Percentiles rank a stretch among this genome's conserved stretches.
These are phyloP conservation scores for Inga leiocalycina DNA, from an alignment of 306 rosid species.

Conservation along the genomic window DNA sequence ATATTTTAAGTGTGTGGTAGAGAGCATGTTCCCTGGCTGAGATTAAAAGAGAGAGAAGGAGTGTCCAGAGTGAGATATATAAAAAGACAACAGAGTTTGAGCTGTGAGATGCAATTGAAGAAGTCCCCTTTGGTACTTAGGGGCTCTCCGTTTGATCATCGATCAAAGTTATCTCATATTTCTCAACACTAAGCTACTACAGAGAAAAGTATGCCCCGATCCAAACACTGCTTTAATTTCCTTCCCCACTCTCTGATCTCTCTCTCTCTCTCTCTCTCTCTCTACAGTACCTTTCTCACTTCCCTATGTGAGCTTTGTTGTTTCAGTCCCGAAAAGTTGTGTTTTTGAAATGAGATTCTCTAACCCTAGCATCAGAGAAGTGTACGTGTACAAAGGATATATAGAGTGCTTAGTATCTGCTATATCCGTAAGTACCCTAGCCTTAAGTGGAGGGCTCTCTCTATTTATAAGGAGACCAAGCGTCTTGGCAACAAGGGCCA, in stretches of 20 bases:
- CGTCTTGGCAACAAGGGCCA: constrained; percentile 35
- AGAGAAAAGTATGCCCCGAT: constrained; percentile 30
- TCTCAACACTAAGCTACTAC: constrained; percentile 15
- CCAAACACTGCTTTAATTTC: constrained; percentile 8
- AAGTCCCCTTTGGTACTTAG: constrained; percentile 36
- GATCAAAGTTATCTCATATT: constrained; percentile 12
- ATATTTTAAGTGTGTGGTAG: background rate
- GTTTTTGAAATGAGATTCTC: background rate
- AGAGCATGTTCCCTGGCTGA: constrained; percentile 70
- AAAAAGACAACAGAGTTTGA: constrained; percentile 39
- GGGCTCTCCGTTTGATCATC: constrained; percentile 35
- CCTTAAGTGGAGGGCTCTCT: constrained; percentile 26
- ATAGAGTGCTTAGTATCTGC: constrained; percentile 12
- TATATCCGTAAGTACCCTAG: constrained; percentile 26
- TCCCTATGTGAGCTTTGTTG: background rate
- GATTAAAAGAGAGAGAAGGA: constrained; percentile 46
- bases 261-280: background rate
- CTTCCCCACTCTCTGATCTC: background rate
- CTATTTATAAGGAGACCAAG: constrained; percentile 27
- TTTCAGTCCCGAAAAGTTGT: background rate
- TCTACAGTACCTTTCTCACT: background rate
- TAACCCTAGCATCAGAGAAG: constrained; percentile 17
- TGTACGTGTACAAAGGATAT: background rate
- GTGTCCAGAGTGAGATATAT: constrained; percentile 40
- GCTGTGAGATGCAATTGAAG: constrained; percentile 30